Evolutionary conservation across 257 asterid genomes (phyloP).

Genomic region (Solanum gandarillasii): DNA sequence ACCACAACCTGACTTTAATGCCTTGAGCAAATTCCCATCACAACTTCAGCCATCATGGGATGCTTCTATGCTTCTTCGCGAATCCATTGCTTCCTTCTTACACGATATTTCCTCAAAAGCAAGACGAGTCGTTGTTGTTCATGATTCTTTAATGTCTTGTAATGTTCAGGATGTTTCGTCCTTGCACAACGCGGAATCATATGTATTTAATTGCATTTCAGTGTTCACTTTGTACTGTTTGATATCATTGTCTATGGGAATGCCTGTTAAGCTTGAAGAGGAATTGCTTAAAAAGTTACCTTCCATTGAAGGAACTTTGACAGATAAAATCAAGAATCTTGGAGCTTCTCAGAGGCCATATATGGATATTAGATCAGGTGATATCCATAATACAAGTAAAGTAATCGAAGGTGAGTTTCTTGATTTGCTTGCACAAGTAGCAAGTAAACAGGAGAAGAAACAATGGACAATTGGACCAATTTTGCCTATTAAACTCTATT

Average conservation of each 20-base stretch:
- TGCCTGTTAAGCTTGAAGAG: not conserved
- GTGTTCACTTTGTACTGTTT: not conserved
- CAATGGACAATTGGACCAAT: not conserved
- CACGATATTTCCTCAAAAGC: not conserved
- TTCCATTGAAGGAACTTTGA: not conserved
- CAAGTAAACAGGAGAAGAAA: not conserved
- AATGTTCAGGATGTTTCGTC: not conserved
- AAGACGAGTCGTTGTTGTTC: not conserved
- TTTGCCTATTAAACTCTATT: not conserved
- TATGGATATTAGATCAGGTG: not conserved
- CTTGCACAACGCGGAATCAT: not conserved
- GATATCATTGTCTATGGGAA: not conserved
- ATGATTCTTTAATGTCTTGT: not conserved
- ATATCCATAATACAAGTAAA: not conserved
- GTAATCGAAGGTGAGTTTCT: not conserved
- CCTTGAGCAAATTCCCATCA: not conserved
- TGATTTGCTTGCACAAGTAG: not conserved
- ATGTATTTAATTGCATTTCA: not conserved
- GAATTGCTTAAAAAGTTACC: not conserved
- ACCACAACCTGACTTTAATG: not conserved
- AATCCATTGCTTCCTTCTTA: not conserved
- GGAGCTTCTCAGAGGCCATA: not conserved
- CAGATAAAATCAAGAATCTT: not conserved
- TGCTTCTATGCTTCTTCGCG: not conserved
- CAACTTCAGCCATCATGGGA: not conserved